A percentile compares a stretch with the other conserved stretches of the same genome.
Evolutionary conservation across 2,329 filamentous ascomycete genomes (phyloP).

Genomic region (Phialemonium atrogriseum): DNA sequence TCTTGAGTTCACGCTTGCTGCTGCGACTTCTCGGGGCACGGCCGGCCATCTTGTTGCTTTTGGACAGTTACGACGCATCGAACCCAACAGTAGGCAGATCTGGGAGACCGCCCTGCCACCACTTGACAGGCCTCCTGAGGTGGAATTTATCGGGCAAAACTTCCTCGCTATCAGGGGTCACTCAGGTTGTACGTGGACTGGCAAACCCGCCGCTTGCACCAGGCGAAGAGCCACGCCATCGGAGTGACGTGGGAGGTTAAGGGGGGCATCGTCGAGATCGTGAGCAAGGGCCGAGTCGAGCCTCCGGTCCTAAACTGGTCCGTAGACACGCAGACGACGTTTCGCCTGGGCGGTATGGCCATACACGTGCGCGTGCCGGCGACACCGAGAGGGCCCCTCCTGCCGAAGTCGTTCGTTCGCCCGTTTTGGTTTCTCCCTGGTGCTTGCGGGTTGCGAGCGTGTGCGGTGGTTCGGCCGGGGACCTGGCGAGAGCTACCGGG

Average conservation of each 20-base stretch:
- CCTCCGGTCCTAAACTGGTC: constrained; percentile 58
- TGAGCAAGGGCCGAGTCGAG: constrained; percentile 45
- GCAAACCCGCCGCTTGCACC: constrained; percentile 37
- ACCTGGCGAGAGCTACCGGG: constrained; percentile 56
- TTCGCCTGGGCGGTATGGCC: constrained; percentile 41
- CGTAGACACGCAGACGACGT: constrained; percentile 40
- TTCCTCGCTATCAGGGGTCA: too few relatives aligned
- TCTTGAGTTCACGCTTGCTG: constrained; percentile 35
- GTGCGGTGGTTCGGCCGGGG: constrained; percentile 61
- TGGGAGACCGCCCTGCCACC: constrained; percentile 4
- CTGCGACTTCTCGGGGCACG: constrained; percentile 41
- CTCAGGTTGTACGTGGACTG: too few relatives aligned
- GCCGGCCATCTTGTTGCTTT: constrained; percentile 44
- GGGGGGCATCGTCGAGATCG: constrained; percentile 28
- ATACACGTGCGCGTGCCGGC: constrained; percentile 42
- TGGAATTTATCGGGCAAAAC: too few relatives aligned
- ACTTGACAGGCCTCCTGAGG: too few relatives aligned
- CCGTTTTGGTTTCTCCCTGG: constrained; percentile 52
- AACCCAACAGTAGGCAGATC: constrained; percentile 14
- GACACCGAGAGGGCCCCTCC: constrained; percentile 35
- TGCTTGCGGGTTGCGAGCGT: constrained; percentile 25
- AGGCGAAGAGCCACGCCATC: constrained; percentile 34
- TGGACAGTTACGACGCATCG: constrained; percentile 33
- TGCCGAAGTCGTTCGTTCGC: constrained; percentile 53
- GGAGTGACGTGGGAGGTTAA: constrained; percentile 23